Conservation (phyloP, 495 filamentous ascomycete species). For the Hypomontagnella monticulosa region DNA sequence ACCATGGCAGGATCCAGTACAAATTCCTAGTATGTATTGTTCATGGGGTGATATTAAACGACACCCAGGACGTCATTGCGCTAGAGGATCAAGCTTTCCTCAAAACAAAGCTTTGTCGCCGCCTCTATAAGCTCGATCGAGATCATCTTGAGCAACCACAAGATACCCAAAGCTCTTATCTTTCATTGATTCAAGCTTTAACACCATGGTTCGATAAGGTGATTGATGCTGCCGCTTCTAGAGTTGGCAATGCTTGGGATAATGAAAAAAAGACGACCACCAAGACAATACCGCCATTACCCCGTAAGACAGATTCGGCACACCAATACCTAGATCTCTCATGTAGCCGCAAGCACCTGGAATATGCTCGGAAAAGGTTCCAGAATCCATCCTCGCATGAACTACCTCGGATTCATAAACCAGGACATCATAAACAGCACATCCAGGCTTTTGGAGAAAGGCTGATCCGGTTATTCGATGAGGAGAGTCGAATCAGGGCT, state of each 20-base stretch:
- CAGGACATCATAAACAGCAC: slow-evolving; percentile 9
- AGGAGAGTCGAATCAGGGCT: slow-evolving; percentile 12
- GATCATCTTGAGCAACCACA: slow-evolving; percentile 38
- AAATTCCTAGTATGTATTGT: slow-evolving; percentile 65
- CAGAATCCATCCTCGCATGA: background rate
- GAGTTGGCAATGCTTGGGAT: slow-evolving; percentile 39
- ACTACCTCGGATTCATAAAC: background rate
- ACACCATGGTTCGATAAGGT: slow-evolving; percentile 23
- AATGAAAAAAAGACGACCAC: slow-evolving; percentile 33
- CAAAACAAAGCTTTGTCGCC: slow-evolving; percentile 66
- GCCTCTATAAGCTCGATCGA: slow-evolving; percentile 66
- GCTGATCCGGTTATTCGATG: slow-evolving; percentile 16
- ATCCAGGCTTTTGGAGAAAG: slow-evolving; percentile 18
- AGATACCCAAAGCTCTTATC: slow-evolving; percentile 15
- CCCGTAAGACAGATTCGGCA: slow-evolving; percentile 48
- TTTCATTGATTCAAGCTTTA: background rate
- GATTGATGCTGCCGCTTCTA: slow-evolving; percentile 17
- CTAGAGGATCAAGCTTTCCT: slow-evolving; percentile 48
- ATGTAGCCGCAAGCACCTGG: too few relatives aligned
- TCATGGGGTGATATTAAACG: slow-evolving; percentile 53
- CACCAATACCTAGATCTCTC: slow-evolving; percentile 51
- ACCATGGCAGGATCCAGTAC: slow-evolving; percentile 61
- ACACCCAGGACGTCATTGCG: slow-evolving; percentile 36
- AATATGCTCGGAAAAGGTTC: slow-evolving; percentile 9
- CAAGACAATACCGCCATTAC: slow-evolving; percentile 52